Evolutionary conservation across 108 stramenopile genomes (phyloP), one percentile per base, ranked within the genome.

Genomic region (Schizochytrium sp.): DNA sequence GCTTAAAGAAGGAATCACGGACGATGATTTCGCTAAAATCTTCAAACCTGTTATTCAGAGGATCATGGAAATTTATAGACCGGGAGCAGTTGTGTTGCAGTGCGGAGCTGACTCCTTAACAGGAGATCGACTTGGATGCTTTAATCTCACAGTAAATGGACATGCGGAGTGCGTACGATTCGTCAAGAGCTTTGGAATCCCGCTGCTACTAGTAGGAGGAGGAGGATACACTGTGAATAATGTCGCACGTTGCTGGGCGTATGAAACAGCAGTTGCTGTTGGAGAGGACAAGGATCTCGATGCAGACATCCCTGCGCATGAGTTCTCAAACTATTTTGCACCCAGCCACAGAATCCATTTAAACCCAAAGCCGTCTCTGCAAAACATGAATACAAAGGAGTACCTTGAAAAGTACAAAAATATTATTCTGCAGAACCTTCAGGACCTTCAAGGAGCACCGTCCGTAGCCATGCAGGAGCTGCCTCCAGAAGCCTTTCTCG

Each of bases 141-240:
- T 99, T 95, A 99, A 99, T 92, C 91, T 99, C 61, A 98, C 96
- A 56, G 91, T 98, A 61, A 93, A 94, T 64, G 99, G 97, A 10
- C 97, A 98, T 89, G 97, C 96, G 45, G 95, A 94, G 72, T 96
- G 96, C 89, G 96, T 98, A 53, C 89, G 93, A 87, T 96, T 95
- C 91, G 96, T 97, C 88, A 96, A 98, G 90, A 92, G 92, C 90
- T 99, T 97, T 90, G 94, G 94, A 88, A 95, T 99, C 53, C 99
- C 99, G 4, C 95, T 96, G 28, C 92, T 99, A 61, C 97, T 99
- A 1, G 90, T 99, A 87, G 99, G 99, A 5, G 99, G 99, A 7
- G 99, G 99, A 15, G 99, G 98, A 5, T 99, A 99, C 92, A 99
- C 98, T 46, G 97, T 99, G 83, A 96, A 98, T 4, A 99, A 99